These are phyloP conservation scores for Neurospora sp. DNA, from an alignment of 495 filamentous ascomycete genomes.

Conservation along the genomic window DNA sequence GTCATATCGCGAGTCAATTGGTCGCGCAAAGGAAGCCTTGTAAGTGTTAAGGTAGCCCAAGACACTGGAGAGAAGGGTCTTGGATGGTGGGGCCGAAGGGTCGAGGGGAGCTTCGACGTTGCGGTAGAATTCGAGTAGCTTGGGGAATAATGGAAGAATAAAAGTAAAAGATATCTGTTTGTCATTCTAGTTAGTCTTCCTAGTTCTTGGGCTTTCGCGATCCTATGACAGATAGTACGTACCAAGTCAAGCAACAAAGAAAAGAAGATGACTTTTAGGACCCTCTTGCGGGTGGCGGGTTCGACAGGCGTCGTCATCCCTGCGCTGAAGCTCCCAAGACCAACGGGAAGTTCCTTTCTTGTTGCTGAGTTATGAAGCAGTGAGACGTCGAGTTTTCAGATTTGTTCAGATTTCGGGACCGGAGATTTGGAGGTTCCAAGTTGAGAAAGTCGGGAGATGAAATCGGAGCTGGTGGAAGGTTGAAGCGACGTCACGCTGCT, in stretches of 20 bases:
- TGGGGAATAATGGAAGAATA: conserved; percentile 92
- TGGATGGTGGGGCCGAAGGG: conserved; percentile 35
- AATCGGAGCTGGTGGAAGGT: not conserved
- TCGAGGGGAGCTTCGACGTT: conserved; percentile 48
- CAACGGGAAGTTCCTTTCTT: not conserved
- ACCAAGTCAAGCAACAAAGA: conserved; percentile 46
- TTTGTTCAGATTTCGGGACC: not conserved
- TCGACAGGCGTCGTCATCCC: conserved; percentile 35
- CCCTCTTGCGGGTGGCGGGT: conserved; percentile 55
- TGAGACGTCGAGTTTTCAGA: not conserved
- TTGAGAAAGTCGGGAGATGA: not conserved
- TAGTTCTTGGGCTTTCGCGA: conserved; percentile 12
- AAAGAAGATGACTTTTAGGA: conserved; percentile 63
- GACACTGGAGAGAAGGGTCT: conserved; percentile 63
- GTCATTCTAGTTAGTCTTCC: conserved; percentile 6
- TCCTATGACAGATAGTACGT: conserved; percentile 5
- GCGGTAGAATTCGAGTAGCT: conserved; percentile 90
- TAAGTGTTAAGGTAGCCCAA: conserved; percentile 83
- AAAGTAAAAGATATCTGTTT: conserved; percentile 59
- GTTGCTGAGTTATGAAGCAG: not conserved
- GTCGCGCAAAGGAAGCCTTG: conserved; percentile 84
- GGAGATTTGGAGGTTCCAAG: not conserved
- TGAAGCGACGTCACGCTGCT: not conserved
- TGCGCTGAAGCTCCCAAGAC: conserved; percentile 1
- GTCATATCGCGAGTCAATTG: conserved; percentile 94